Conservation (phyloP, 371 early-diverging fungal genomes). For the Syncephalastrum contaminatum region DNA sequence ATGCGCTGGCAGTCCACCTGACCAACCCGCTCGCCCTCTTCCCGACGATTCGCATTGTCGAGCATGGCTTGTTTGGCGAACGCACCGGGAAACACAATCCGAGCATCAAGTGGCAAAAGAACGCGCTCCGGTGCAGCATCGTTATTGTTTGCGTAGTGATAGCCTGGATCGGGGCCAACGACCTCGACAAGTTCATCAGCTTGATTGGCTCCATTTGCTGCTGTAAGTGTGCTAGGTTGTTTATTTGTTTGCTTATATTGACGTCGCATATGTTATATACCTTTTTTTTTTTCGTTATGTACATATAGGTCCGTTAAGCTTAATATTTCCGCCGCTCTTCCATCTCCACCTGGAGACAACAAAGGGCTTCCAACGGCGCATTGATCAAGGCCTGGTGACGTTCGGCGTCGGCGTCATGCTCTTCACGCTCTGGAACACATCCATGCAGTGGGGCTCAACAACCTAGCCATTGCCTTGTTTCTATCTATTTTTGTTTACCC, state of each 20-base stretch:
- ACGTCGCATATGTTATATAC: neutral
- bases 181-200: slow-evolving; percentile 88
- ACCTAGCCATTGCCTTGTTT: neutral
- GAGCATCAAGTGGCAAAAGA: slow-evolving; percentile 85
- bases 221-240: slow-evolving; percentile 28
- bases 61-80: slow-evolving; percentile 63
- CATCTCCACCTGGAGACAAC: slow-evolving; percentile 31
- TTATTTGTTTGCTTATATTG: slow-evolving; percentile 14
- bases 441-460: slow-evolving; percentile 34
- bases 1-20: slow-evolving; percentile 85
- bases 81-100: slow-evolving; percentile 39
- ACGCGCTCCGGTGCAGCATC: slow-evolving; percentile 71
- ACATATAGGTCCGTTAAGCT: slow-evolving; percentile 35
- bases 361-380: slow-evolving; percentile 45
- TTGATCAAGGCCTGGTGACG: slow-evolving; percentile 59
- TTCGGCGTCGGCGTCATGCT: slow-evolving; percentile 80
- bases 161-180: slow-evolving; percentile 76
- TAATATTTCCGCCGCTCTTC: slow-evolving; percentile 48
- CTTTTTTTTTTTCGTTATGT: neutral
- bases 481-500: slow-evolving; percentile 1
- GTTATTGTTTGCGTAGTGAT: slow-evolving; percentile 65
- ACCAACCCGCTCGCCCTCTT: slow-evolving; percentile 86
- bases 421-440: slow-evolving; percentile 63
- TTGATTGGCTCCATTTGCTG: slow-evolving; percentile 91
- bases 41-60: slow-evolving; percentile 87